Evolutionary conservation across 306 rosid genomes (phyloP).

Genomic region (Leucaena leucocephala): DNA sequence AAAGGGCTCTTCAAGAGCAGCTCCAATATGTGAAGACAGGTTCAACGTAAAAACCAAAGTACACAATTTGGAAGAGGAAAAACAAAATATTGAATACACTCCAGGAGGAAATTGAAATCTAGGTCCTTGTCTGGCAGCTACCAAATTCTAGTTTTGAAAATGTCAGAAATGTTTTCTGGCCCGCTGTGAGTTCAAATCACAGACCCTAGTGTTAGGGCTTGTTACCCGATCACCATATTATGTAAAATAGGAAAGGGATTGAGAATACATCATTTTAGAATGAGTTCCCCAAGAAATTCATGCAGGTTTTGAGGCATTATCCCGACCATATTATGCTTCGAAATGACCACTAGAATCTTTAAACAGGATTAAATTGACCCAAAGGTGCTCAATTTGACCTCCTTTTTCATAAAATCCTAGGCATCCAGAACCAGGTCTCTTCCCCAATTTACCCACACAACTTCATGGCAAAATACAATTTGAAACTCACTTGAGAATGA

Average conservation of each 20-base stretch:
- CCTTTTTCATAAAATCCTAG: not conserved
- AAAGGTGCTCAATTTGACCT: too few species aligned
- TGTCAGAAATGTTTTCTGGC: not conserved
- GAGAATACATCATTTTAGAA: not conserved
- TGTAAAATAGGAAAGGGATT: not conserved
- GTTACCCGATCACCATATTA: not conserved
- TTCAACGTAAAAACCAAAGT: not conserved
- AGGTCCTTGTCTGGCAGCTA: not conserved
- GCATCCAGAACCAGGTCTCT: not conserved
- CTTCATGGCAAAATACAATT: not conserved
- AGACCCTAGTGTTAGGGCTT: not conserved
- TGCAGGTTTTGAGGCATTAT: not conserved
- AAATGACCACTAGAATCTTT: not conserved
- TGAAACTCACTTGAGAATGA: not conserved
- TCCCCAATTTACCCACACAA: not conserved
- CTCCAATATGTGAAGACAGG: not conserved
- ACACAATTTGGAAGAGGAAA: not conserved
- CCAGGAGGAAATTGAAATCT: not conserved
- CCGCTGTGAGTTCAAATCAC: not conserved
- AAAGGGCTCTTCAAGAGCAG: not conserved
- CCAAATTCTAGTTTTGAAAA: not conserved
- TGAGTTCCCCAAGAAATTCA: constrained; percentile 6
- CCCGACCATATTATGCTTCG: not conserved
- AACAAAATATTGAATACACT: not conserved
- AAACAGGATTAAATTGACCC: not conserved